Evolutionary conservation across 2,329 filamentous ascomycete genomes (phyloP).

Genomic region (Aspergillaceae sp.): DNA sequence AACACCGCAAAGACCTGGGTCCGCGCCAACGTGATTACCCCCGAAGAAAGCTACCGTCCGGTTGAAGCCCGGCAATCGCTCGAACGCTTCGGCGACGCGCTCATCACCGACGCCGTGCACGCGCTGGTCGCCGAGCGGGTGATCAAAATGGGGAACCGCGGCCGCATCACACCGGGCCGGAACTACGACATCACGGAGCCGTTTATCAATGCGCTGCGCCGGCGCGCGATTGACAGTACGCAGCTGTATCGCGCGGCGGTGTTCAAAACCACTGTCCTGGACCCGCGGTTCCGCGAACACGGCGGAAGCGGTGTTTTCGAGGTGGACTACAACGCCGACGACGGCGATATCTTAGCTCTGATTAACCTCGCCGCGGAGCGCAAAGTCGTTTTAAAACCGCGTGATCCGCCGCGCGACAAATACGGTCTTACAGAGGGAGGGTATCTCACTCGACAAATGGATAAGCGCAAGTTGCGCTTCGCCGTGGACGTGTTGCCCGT

Average conservation of each 20-base stretch:
- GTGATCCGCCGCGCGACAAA: constrained; percentile 34
- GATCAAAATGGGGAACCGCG: constrained; percentile 31
- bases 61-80: constrained; percentile 28
- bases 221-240: constrained; percentile 30
- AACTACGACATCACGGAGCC: constrained; percentile 38
- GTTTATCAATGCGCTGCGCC: constrained; percentile 32
- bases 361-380: constrained; percentile 34
- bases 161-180: constrained; percentile 33
- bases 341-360: constrained; percentile 37
- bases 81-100: constrained; percentile 21
- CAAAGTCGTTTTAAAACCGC: constrained; percentile 27
- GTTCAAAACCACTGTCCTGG: constrained; percentile 38
- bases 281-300: constrained; percentile 26
- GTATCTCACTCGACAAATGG: constrained; percentile 40
- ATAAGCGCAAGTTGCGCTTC: constrained; percentile 37
- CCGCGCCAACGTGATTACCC: constrained; percentile 39
- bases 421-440: constrained; percentile 40
- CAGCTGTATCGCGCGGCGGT: constrained; percentile 33
- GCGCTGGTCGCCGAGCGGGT: constrained; percentile 33
- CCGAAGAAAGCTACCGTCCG: constrained; percentile 34
- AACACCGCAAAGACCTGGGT: constrained; percentile 40
- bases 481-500: constrained; percentile 31
- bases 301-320: constrained; percentile 22
- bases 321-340: constrained; percentile 30
- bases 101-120: constrained; percentile 33